Evolutionary conservation across 208 protist species (phyloP), one percentile per base, ranked within the genome.

Genomic region (Leishmania amazonensis): DNA sequence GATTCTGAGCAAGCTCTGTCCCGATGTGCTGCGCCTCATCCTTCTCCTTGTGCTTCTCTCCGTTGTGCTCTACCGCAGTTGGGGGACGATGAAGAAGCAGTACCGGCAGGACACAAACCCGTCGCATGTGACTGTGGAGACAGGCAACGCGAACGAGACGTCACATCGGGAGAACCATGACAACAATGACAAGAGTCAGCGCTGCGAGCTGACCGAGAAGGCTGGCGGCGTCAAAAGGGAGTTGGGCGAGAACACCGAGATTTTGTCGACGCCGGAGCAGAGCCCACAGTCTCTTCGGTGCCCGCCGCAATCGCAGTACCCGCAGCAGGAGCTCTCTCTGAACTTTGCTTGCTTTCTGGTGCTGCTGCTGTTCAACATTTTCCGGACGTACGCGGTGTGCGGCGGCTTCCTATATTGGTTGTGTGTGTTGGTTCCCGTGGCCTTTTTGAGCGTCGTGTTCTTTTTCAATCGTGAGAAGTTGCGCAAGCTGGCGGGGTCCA

Each of bases 21-120:
- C 94, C 8, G 93, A 97, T 76, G 80, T 93, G 31, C 74, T 97
- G 15, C 90, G 94, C 35, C 85, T 97, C n/a, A 49, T 94, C 17
- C 85, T 96, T 19, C 88, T 97, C 35, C 93, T 96, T 71, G 64
- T 89, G 67, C 71, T 97, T 7, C 89, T 97, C 40, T 82, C 85
- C 0, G 75, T 74, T 35, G 93, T 95, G 68, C 87, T 97, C 38
- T 87, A 93, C 74, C 84, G 89, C 72, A 95, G 89, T 0, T 79
- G 95, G 24, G 65, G 79, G 53, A 94, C 95, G 82, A 91, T 92
- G 87, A 83, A 83, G 84, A 65, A 42, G 40, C 91, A 95, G 81
- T 95, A 94, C 80, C 78, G 67, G 19, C 64, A 79, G 70, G 81
- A 84, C 45, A 87, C 76, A 17, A 42, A 78, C 31, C 86, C 65